Conservation (phyloP, 2,329 filamentous ascomycete species). For the Pyrenophora teres region DNA sequence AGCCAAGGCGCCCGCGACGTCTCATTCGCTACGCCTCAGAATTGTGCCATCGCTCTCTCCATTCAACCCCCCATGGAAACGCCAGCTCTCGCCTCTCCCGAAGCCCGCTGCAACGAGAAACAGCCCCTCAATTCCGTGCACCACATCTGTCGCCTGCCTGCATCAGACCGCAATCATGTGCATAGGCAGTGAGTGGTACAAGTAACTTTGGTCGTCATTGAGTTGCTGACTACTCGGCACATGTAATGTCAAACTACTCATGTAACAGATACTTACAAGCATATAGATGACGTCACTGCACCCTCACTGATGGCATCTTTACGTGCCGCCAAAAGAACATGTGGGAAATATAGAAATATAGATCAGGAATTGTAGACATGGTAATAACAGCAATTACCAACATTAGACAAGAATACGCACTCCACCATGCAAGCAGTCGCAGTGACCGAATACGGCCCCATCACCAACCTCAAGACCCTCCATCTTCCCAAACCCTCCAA, state of each 20-base stretch:
- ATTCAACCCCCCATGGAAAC: slow-evolving; percentile 8
- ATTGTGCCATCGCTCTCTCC: slow-evolving; percentile 1
- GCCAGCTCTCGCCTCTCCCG: slow-evolving; percentile 5
- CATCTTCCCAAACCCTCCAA: neutral
- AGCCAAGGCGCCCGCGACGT: slow-evolving; percentile 1
- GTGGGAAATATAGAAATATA: no score
- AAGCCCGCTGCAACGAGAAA: slow-evolving; percentile 10
- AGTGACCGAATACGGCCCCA: slow-evolving; percentile 9
- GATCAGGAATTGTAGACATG: no score
- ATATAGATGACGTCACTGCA: neutral
- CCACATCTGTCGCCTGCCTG: slow-evolving; percentile 13
- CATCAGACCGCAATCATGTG: slow-evolving; percentile 29
- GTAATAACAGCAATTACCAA: no score
- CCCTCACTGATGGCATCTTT: neutral
- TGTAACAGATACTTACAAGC: no score
- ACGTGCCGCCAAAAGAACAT: neutral
- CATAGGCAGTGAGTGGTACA: neutral
- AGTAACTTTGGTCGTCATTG: neutral
- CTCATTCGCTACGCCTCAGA: slow-evolving; percentile 13
- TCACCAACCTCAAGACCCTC: slow-evolving; percentile 7
- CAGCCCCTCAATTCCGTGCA: slow-evolving; percentile 16
- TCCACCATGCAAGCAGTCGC: slow-evolving; percentile 6
- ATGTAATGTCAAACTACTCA: no score
- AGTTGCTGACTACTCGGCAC: neutral
- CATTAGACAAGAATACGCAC: no score